Evolutionary conservation across 768 basidiomycete species (phyloP).

Genomic region (Phanerochaete carnosa): DNA sequence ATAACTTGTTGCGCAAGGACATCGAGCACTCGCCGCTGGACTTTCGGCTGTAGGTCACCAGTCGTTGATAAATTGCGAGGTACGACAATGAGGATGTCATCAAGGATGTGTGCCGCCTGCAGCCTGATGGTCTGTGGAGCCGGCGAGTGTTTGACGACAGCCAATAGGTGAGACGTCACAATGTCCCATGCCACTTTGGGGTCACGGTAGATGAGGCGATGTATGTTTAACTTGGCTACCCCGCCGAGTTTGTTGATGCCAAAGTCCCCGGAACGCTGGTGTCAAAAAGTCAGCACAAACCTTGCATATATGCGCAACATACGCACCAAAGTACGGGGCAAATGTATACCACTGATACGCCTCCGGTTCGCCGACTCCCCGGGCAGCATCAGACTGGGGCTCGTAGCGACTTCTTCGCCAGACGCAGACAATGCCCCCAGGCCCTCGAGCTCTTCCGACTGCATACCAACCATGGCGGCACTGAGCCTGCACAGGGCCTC

Average conservation of each 20-base stretch:
- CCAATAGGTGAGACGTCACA: conserved; percentile 76
- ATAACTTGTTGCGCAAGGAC: conserved; percentile 82
- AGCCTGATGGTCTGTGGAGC: conserved; percentile 79
- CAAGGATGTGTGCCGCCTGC: conserved; percentile 85
- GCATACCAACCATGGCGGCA: conserved; percentile 91
- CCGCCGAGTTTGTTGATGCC: conserved; percentile 85
- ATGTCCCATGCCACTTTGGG: conserved; percentile 84
- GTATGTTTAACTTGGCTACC: conserved; percentile 79
- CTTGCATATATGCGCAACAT: not conserved
- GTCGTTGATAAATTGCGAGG: conserved; percentile 64
- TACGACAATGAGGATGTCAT: conserved; percentile 77
- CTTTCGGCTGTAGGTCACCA: conserved; percentile 60
- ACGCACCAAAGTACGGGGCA: conserved; percentile 74
- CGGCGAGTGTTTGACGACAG: conserved; percentile 62
- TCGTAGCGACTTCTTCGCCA: conserved; percentile 34
- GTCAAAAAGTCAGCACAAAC: not conserved
- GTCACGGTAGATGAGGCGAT: conserved; percentile 80
- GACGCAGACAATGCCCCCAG: conserved; percentile 33
- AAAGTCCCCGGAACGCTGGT: conserved; percentile 86
- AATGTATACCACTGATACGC: conserved; percentile 84
- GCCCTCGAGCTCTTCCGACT: conserved; percentile 41
- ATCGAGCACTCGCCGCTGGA: conserved; percentile 82
- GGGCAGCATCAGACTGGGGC: conserved; percentile 32
- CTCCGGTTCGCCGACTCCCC: conserved; percentile 53
- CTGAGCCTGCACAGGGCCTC: conserved; percentile 81